phyloP scores from a whole-genome alignment of 2,329 filamentous ascomycete genomes.

The Calonectria hongkongensis region DNA sequence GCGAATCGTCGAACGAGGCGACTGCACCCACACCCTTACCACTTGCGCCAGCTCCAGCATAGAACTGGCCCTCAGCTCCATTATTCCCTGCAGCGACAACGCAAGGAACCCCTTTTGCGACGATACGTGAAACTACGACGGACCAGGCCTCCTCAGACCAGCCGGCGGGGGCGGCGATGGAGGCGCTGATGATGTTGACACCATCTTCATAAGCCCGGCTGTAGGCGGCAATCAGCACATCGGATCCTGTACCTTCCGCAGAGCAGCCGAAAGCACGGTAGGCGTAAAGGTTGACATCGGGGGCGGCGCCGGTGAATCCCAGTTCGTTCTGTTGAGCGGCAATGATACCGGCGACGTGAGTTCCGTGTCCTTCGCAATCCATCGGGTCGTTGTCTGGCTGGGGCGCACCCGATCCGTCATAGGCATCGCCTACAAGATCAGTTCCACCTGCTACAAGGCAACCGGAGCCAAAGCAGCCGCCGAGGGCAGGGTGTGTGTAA shows the following conservation, averaged over 20 bases:
- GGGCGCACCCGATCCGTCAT: constrained; percentile 63
- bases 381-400: constrained; percentile 71
- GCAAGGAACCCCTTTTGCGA: constrained; percentile 71
- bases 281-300: constrained; percentile 72
- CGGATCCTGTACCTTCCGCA: constrained; percentile 68
- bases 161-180: constrained; percentile 70
- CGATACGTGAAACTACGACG: constrained; percentile 70
- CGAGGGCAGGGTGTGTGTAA: constrained; percentile 78
- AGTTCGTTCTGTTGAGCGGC: constrained; percentile 73
- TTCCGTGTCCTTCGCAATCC: constrained; percentile 76
- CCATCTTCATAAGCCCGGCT: constrained; percentile 77
- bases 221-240: constrained; percentile 76
- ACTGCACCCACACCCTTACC: constrained; percentile 69
- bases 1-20: constrained; percentile 69
- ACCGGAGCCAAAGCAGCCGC: constrained; percentile 77
- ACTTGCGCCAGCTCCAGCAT: constrained; percentile 68
- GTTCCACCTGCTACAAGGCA: constrained; percentile 75
- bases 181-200: constrained; percentile 74
- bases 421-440: constrained; percentile 75
- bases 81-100: constrained; percentile 72
- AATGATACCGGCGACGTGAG: constrained; percentile 77
- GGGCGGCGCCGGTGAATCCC: constrained; percentile 75
- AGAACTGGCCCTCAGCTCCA: constrained; percentile 68
- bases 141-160: constrained; percentile 73
- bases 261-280: constrained; percentile 76